Conservation (phyloP, 352 stramenopile species). For the Elongisporangium anandrum region DNA sequence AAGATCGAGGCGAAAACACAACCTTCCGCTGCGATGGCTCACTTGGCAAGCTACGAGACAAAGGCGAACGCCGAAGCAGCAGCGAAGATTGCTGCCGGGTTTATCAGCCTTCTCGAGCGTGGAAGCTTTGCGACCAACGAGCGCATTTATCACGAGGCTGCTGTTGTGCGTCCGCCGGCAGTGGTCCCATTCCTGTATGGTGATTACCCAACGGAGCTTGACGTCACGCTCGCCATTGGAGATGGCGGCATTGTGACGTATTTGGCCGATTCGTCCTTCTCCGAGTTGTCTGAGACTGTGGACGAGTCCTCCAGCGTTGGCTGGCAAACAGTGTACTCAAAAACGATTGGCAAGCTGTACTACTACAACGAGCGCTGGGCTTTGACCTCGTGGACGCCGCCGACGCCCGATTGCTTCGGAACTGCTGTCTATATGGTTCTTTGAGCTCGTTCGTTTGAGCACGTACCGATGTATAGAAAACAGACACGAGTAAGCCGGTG, state of each 20-base stretch:
- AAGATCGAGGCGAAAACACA: conserved; percentile 35
- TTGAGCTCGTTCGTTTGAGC: no score
- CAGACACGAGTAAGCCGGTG: background rate
- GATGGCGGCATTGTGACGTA: conserved; percentile 70
- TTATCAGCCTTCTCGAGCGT: conserved; percentile 41
- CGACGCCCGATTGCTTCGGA: conserved; percentile 44
- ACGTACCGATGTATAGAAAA: background rate
- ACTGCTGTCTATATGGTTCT: conserved; percentile 74
- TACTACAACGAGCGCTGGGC: conserved; percentile 79
- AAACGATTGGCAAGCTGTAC: conserved; percentile 76
- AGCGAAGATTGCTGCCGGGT: conserved; percentile 51
- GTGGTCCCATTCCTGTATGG: background rate
- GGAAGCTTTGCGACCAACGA: background rate
- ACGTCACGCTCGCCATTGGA: conserved; percentile 51
- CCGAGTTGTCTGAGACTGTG: conserved; percentile 36
- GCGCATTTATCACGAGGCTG: background rate
- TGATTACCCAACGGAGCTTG: background rate
- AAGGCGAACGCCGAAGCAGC: conserved; percentile 55
- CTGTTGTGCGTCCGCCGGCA: background rate
- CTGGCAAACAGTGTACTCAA: conserved; percentile 67
- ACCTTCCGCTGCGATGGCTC: conserved; percentile 35
- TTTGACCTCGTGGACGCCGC: conserved; percentile 75
- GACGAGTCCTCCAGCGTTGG: conserved; percentile 28
- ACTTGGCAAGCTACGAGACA: conserved; percentile 43
- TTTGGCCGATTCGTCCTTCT: conserved; percentile 59